These are phyloP conservation scores for Boletellus deceptivus DNA, from an alignment of 1,284 basidiomycete species.

Conservation along the genomic window DNA sequence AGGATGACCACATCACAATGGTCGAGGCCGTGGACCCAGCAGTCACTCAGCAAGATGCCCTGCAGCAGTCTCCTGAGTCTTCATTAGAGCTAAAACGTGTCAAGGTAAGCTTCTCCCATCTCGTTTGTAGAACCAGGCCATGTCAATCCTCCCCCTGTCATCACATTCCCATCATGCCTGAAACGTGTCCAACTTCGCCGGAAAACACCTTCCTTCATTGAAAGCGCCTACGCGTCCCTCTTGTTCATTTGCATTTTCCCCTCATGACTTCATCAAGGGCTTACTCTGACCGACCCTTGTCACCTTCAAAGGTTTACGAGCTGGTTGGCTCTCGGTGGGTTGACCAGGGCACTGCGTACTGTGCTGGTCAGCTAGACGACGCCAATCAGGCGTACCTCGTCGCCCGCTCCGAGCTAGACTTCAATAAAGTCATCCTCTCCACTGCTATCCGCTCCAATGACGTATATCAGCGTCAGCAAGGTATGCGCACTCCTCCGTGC, in stretches of 20 bases:
- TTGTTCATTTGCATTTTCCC: conserved; percentile 22
- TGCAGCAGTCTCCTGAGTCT: conserved; percentile 35
- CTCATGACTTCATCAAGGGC: conserved; percentile 35
- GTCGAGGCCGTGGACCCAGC: conserved; percentile 38
- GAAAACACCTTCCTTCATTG: conserved; percentile 17
- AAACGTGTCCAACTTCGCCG: conserved; percentile 25
- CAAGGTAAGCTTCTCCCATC: conserved; percentile 36
- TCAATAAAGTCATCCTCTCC: conserved; percentile 67
- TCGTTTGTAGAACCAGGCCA: conserved; percentile 13
- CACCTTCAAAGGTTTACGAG: conserved; percentile 77
- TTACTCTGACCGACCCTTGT: conserved; percentile 30
- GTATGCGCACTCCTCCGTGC: conserved; percentile 42
- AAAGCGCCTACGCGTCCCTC: conserved; percentile 14
- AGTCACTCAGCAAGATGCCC: conserved; percentile 36
- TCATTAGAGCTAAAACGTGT: conserved; percentile 41
- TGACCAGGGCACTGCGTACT: conserved; percentile 93
- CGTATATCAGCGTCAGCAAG: conserved; percentile 91
- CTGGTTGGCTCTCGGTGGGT: conserved; percentile 86
- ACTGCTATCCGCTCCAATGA: conserved; percentile 79
- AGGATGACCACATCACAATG: conserved; percentile 35
- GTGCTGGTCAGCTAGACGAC: conserved; percentile 82
- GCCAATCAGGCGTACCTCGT: conserved; percentile 80
- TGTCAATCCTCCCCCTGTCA: conserved; percentile 16
- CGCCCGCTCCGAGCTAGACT: conserved; percentile 77
- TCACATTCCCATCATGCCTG: conserved; percentile 21